A percentile compares a stretch with the other conserved stretches of the same genome.
Conservation (phyloP, 2,329 filamentous ascomycete genomes). For the Penicillium sp. region DNA sequence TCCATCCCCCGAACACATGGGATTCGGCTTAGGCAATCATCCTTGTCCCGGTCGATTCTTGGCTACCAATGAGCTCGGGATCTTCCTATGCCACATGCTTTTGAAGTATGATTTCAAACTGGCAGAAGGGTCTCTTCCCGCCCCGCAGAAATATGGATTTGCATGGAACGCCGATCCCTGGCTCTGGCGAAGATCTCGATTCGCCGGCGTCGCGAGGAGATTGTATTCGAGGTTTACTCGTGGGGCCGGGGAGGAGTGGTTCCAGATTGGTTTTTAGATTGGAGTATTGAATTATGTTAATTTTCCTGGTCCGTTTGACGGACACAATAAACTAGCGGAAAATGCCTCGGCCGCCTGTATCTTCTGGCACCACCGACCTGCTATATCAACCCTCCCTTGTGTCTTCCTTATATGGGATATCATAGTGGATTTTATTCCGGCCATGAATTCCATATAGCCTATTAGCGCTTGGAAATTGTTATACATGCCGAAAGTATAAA, state of each 20-base stretch:
- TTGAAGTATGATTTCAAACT: slow-evolving; percentile 51
- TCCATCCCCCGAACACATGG: slow-evolving; percentile 18
- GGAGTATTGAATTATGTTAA: too few relatives aligned
- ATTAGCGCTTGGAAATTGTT: not conserved
- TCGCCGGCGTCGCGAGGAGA: not conserved
- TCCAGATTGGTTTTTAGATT: not conserved
- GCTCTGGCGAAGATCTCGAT: not conserved
- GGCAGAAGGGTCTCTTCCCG: not conserved
- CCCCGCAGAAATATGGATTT: not conserved
- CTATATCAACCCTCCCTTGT: too few relatives aligned
- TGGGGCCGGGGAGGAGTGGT: not conserved
- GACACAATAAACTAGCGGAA: too few relatives aligned
- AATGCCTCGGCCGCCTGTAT: too few relatives aligned
- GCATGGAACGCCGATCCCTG: not conserved
- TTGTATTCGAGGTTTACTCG: not conserved
- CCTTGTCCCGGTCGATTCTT: slow-evolving; percentile 53
- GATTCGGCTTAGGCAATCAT: slow-evolving; percentile 30
- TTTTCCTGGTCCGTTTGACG: too few relatives aligned
- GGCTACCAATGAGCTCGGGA: slow-evolving; percentile 53
- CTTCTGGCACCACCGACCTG: too few relatives aligned
- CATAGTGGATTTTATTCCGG: too few relatives aligned
- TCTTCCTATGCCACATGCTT: slow-evolving; percentile 49
- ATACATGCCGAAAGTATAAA: not conserved
- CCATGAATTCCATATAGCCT: not conserved
- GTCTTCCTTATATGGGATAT: too few relatives aligned